Evolutionary conservation across 2,329 filamentous ascomycete species (phyloP).

Genomic region (Cercospora beticola): DNA sequence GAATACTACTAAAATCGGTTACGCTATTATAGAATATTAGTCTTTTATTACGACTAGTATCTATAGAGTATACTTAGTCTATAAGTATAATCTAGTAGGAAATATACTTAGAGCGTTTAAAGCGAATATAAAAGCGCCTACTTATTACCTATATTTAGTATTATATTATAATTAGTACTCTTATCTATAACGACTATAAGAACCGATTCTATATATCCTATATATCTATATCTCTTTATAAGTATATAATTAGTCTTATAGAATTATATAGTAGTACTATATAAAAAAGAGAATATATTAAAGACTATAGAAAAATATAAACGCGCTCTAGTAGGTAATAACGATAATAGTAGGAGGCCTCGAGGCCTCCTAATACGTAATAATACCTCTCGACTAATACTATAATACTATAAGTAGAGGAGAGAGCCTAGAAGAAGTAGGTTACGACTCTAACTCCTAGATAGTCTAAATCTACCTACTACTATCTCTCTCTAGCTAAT

Average conservation of each 20-base stretch:
- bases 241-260: not conserved
- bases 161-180: not conserved
- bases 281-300: not conserved
- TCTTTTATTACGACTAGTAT: not conserved
- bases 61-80: not conserved
- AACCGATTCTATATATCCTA: not conserved
- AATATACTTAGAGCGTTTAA: not conserved
- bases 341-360: too few species aligned
- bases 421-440: too few species aligned
- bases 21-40: not conserved
- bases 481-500: too few species aligned
- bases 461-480: too few species aligned
- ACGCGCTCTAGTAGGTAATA: too few species aligned
- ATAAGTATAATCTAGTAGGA: not conserved
- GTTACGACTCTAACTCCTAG: too few species aligned
- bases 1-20: not conserved
- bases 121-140: not conserved
- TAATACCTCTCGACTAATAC: too few species aligned
- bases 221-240: not conserved
- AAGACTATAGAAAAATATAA: too few species aligned
- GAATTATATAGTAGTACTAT: not conserved
- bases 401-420: too few species aligned
- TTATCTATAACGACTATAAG: not conserved
- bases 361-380: too few species aligned
- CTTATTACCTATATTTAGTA: not conserved